Conservation (phyloP, 306 rosid species). For the Vigna angularis region DNA sequence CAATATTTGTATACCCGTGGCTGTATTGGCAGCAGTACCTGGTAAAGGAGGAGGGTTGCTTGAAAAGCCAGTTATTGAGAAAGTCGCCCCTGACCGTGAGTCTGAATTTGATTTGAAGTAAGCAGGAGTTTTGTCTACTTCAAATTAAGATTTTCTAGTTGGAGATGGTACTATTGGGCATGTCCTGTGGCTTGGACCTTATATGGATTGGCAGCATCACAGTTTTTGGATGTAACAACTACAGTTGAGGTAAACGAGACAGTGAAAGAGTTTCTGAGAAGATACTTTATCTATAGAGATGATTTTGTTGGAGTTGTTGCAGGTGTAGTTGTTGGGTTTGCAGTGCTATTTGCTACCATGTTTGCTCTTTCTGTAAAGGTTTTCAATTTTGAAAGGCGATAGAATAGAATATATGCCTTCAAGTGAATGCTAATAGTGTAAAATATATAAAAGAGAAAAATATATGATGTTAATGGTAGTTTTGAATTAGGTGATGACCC, state of each 20-base stretch:
- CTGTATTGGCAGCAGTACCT: too few relatives aligned
- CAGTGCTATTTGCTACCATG: constrained; percentile 52
- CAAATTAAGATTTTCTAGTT: too few relatives aligned
- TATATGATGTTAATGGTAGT: too few relatives aligned
- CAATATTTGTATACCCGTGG: too few relatives aligned
- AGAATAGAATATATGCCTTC: constrained; percentile 19
- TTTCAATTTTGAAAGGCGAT: constrained; percentile 62
- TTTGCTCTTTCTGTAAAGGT: constrained; percentile 50
- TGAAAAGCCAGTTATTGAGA: too few relatives aligned
- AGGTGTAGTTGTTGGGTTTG: constrained; percentile 41
- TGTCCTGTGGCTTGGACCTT: constrained; percentile 77
- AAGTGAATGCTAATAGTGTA: neutral
- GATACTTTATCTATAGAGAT: constrained; percentile 53
- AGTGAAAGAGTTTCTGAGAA: constrained; percentile 48
- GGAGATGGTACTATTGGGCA: constrained; percentile 63
- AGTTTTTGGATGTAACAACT: constrained; percentile 57
- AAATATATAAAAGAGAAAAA: too few relatives aligned
- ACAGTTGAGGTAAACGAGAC: constrained; percentile 40
- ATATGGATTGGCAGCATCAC: constrained; percentile 69
- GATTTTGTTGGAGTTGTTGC: constrained; percentile 55
- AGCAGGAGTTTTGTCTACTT: too few relatives aligned
- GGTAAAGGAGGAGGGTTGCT: too few relatives aligned
- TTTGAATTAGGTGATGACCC: too few relatives aligned
- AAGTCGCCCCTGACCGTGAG: too few relatives aligned
- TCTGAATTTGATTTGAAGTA: too few relatives aligned